phyloP scores from a whole-genome alignment of 2,329 filamentous ascomycete genomes.

The Arthroderma uncinatum region DNA sequence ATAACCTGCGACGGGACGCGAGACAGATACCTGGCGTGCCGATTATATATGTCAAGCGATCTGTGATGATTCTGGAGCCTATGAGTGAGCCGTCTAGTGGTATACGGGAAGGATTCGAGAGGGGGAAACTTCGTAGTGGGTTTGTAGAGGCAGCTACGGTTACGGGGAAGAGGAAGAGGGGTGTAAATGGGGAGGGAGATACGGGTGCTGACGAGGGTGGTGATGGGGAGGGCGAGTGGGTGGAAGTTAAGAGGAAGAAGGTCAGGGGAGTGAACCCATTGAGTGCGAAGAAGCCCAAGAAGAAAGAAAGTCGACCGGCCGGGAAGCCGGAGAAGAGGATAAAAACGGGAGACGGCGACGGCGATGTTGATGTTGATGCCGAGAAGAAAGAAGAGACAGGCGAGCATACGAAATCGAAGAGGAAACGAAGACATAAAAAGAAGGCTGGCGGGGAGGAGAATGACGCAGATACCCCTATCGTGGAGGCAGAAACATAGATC shows the following conservation, averaged over 20 bases:
- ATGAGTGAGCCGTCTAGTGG: constrained; percentile 35
- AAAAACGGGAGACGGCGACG: constrained; percentile 8
- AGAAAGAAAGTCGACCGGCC: constrained; percentile 19
- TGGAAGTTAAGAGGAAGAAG: constrained; percentile 28
- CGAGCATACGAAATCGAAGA: constrained; percentile 12
- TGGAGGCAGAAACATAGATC: constrained; percentile 9
- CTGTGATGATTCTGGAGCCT: constrained; percentile 41
- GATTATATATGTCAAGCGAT: constrained; percentile 41
- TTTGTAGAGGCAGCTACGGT: constrained; percentile 23
- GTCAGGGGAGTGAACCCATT: constrained; percentile 39
- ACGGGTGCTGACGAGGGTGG: constrained; percentile 12
- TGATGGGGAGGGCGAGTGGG: constrained; percentile 11
- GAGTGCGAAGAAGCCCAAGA: constrained; percentile 39
- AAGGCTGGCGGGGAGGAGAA: constrained; percentile 6
- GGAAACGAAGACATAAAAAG: constrained; percentile 18
- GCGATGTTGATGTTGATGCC: neutral
- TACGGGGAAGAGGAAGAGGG: constrained; percentile 27
- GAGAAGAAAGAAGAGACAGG: constrained; percentile 2
- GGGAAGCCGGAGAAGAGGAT: constrained; percentile 15
- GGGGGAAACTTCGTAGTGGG: constrained; percentile 37
- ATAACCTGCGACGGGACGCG: constrained; percentile 31
- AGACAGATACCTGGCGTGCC: constrained; percentile 39
- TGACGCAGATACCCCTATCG: constrained; percentile 4
- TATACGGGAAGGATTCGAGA: constrained; percentile 35
- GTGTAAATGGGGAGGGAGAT: constrained; percentile 14